Base-by-base conservation (phyloP, 352 stramenopile genomes). In the Globisporangium cylindrosporum region DNA sequence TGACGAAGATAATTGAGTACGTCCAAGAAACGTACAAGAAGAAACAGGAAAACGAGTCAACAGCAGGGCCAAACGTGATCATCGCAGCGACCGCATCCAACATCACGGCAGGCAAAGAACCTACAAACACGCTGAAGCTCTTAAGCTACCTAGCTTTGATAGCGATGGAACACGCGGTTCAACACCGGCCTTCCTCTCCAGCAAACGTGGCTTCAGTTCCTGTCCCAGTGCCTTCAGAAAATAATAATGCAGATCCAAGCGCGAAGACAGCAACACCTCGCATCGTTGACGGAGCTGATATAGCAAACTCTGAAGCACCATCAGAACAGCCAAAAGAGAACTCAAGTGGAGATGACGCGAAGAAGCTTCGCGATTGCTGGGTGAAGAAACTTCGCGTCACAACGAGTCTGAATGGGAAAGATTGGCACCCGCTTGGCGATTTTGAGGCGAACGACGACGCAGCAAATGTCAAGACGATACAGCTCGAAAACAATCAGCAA, bases 31-130 rank as follows among this genome's bases (percentile, higher is more conserved):
- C 62, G 38, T 93, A 89, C 51, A 71, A 78, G 1, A 57, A 67
- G 18, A 63, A 76, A 18, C 70, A 77, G 4, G 68, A 75, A 15
- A 63, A 58, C 66, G 55, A 64, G 48, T 20, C 58, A 29, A 36
- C 34, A 14, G 32, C 41, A 5, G 62, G 53, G 18, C 24, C 57
- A 5, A 72, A 48, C 60, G 78, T 92, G 32, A 62, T 90, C 2
- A 82, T 92, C 25, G 82, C 84, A 48, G 88, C 88, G 10, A 94
- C 84, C 0, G 79, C 87, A 2, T 87, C 80, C 0, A 94, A 94
- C 43, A 93, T 94, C 36, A 61, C 93, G 18, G 82, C 88, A 15
- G 88, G 86, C 4, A 94, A 94, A 61, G 85, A 95, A 22, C 75
- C 85, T 0, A 77, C 71, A 34, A 84, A 94, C 55, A 95, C 88